phyloP scores from a whole-genome alignment of 495 filamentous ascomycete species.

The Podospora tetraspora region DNA sequence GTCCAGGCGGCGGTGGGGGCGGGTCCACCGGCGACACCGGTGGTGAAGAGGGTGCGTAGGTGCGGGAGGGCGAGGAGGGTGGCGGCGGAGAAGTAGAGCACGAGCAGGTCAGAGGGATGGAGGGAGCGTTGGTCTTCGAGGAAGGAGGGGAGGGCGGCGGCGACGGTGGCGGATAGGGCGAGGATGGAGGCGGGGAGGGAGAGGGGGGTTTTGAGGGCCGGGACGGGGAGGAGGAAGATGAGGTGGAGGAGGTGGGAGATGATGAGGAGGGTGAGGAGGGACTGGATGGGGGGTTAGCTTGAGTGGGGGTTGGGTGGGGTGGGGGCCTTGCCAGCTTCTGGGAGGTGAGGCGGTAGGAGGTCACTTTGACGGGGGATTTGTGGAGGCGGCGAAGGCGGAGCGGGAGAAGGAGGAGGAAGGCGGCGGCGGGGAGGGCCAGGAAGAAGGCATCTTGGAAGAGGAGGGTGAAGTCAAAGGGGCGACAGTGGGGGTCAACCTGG shows the following conservation, averaged over 20 bases:
- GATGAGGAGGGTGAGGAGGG: conserved; percentile 17
- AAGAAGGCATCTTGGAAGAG: conserved; percentile 36
- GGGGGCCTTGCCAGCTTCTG: conserved; percentile 24
- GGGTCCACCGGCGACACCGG: background rate
- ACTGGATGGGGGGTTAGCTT: background rate
- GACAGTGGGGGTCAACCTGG: conserved; percentile 24
- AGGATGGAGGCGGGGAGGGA: conserved; percentile 22
- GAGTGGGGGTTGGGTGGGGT: background rate
- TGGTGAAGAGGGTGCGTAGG: conserved; percentile 29
- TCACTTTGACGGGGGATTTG: conserved; percentile 26
- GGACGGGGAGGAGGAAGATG: conserved; percentile 16
- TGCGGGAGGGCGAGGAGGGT: conserved; percentile 23
- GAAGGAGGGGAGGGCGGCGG: conserved; percentile 23
- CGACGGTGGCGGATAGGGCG: conserved; percentile 6
- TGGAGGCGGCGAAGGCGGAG: conserved; percentile 22
- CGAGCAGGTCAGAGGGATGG: conserved; percentile 30
- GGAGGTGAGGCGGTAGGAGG: conserved; percentile 24
- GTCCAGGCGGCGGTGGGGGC: conserved; percentile 7
- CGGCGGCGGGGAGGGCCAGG: conserved; percentile 22
- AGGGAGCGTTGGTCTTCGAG: conserved; percentile 34
- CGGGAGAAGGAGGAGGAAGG: conserved; percentile 28
- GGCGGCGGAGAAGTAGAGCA: conserved; percentile 31
- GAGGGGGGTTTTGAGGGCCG: conserved; percentile 15
- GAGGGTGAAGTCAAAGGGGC: conserved; percentile 36
- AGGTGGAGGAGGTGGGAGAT: conserved; percentile 27